Evolutionary conservation across 257 asterid species (phyloP).

Genomic region (Salvia rosmarinus): DNA sequence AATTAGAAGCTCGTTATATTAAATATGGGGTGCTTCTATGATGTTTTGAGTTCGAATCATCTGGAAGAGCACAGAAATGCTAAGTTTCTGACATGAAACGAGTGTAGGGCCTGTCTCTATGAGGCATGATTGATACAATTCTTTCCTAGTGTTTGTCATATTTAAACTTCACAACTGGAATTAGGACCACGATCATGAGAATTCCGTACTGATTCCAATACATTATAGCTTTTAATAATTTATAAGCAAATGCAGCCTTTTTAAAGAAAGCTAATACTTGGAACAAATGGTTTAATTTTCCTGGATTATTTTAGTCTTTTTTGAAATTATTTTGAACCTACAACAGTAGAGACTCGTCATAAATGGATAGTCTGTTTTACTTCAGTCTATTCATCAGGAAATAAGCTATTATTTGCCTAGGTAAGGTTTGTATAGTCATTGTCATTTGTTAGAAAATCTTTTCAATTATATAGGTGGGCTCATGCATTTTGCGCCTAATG

Average conservation of each 20-base stretch:
- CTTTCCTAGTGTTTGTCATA: background rate
- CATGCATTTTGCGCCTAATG: background rate
- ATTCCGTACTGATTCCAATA: background rate
- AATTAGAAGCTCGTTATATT: constrained; percentile 1
- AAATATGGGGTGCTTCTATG: background rate
- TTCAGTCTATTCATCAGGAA: background rate
- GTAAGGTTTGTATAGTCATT: background rate
- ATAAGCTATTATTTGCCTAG: background rate
- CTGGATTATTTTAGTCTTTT: background rate
- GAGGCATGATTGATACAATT: background rate
- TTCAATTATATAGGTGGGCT: background rate
- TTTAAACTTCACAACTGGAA: constrained; percentile 4
- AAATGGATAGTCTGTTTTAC: background rate
- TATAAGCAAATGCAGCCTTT: background rate
- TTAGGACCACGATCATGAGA: background rate
- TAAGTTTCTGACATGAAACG: background rate
- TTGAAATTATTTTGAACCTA: background rate
- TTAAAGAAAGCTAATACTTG: constrained; percentile 1
- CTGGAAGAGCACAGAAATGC: background rate
- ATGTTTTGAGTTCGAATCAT: background rate
- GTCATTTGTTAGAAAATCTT: background rate
- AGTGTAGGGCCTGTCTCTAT: background rate
- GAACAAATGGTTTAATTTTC: constrained; percentile 5
- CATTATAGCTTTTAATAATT: background rate
- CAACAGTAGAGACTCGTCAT: background rate